phyloP scores from a whole-genome alignment of 1,284 basidiomycete genomes.

The Melampsora medusae region DNA sequence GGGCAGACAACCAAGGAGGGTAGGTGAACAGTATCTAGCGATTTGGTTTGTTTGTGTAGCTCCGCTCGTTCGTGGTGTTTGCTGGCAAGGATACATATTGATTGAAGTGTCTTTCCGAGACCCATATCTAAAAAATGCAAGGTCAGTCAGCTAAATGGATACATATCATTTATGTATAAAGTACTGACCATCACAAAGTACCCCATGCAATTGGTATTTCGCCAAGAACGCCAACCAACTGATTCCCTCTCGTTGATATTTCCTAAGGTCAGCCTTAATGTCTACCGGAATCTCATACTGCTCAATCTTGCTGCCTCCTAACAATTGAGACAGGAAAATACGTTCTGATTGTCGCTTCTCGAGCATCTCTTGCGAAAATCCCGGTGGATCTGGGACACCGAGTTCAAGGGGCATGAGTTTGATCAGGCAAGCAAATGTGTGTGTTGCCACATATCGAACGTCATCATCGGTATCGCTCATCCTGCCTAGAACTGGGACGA shows the following conservation, averaged over 20 bases:
- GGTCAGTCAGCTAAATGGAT: conserved; percentile 6
- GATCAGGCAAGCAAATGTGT: conserved; percentile 94
- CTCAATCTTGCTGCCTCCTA: conserved; percentile 92
- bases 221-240: conserved; percentile 98
- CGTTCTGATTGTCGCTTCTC: conserved; percentile 82
- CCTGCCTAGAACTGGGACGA: conserved; percentile 91
- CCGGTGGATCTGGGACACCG: conserved; percentile 88
- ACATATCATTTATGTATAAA: not conserved
- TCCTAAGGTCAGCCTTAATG: conserved; percentile 90
- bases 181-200: conserved; percentile 86
- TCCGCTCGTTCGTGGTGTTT: conserved; percentile 85
- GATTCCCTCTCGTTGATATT: conserved; percentile 97
- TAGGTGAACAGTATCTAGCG: conserved; percentile 77
- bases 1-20: conserved; percentile 96
- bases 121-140: conserved; percentile 76
- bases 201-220: conserved; percentile 92
- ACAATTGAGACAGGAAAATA: conserved; percentile 85
- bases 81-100: conserved; percentile 92
- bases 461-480: conserved; percentile 95
- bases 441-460: conserved; percentile 86
- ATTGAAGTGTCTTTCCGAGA: conserved; percentile 95
- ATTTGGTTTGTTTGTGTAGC: conserved; percentile 66
- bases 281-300: conserved; percentile 81
- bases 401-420: conserved; percentile 99
- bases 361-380: conserved; percentile 85